Base-by-base conservation (phyloP, 371 early-diverging fungal genomes). In the Rhizopus sp. region DNA sequence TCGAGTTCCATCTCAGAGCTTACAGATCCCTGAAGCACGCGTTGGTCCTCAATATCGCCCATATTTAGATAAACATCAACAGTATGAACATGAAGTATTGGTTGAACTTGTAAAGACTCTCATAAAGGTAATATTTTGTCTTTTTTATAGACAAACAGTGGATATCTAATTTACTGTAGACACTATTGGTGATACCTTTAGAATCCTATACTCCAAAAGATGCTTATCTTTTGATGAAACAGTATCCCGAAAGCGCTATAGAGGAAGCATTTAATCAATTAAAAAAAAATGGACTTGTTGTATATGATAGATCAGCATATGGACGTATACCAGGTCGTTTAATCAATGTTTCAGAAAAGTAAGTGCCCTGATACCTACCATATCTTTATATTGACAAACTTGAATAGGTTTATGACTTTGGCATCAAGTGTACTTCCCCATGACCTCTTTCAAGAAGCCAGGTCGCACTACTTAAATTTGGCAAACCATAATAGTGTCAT, bases 301-400 rank as follows among this genome's bases (percentile, higher is more conserved):
- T 61, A 6, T 13, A 39, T 39, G 46, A 53, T 29, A 59, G 35
- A 47, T 2, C 38, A 13, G 39, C 30, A 16, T 50, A 48, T 35
- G 35, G 61, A 1, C 57, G 66, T 17, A 40, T 65, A 29, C 66
- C 66, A 8, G 66, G 66, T 15, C 53, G 66, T 47, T 10, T 30
- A n/a, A 37, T 61, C 3, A 60, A 61, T 46, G 59, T 65, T 35
- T 65, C 66, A 16, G 57, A 53, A 39, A 60, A 50, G 66, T 65
- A 61, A 53, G 42, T 12, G 0, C 1, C 5, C 16, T 15, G 23
- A 23, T 1, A 16, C 8, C 9, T 0, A 13, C 37, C 4, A 45
- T 39, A 33, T 3, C 3, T 33, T 31, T 17, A 37, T 29, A 16
- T 17, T 30, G 5, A 23, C 23, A 23, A 16, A 17, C 10, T 50